Base-by-base conservation (phyloP, 163 green algal species). In the Chlorella variabilis region DNA sequence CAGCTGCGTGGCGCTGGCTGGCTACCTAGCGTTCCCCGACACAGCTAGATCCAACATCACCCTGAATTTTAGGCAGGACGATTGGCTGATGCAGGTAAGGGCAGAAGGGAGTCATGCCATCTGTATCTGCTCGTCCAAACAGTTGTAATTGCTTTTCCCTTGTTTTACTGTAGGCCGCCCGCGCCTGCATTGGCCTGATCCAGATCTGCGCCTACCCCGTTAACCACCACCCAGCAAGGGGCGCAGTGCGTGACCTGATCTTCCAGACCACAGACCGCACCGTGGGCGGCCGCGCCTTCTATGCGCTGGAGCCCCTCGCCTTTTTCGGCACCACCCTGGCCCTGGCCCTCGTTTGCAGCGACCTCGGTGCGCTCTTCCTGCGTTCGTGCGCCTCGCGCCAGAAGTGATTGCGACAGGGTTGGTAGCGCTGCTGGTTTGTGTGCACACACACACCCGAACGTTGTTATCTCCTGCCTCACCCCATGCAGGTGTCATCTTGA, bases 401-500 rank as follows among this genome's bases (percentile, higher is more conserved):
- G n/a, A n/a, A n/a, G n/a, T n/a, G n/a, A n/a, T n/a, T n/a, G n/a
- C n/a, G n/a, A n/a, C n/a, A n/a, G n/a, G n/a, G n/a, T n/a, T n/a
- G n/a, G n/a, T n/a, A n/a, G n/a, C n/a, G 63, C 63, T 49, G 34
- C 34, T 51, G 63, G 33, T 49, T 23, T 9, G 8, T 21, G 17
- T 9, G 1, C n/a, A n/a, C n/a, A n/a, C n/a, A n/a, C n/a, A n/a
- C 39, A 20, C 20, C 21, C 33, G 8, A 48, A 27, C 45, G 15
- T 48, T 41, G 33, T 41, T 25, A 39, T 45, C 63, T 18, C 21
- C 38, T 73, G 65, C 25, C 33, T 38, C 38, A 83, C 39, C 90
- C 92, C n/a, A n/a, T 66, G 87, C 96, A 78, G 92, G 93, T 17
- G 33, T 71, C 33, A 93, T 95, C 27, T 86, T 96, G 80, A 85